phyloP scores from a whole-genome alignment of 805 yeast species.

The Nakazawaea ishiwadae region DNA sequence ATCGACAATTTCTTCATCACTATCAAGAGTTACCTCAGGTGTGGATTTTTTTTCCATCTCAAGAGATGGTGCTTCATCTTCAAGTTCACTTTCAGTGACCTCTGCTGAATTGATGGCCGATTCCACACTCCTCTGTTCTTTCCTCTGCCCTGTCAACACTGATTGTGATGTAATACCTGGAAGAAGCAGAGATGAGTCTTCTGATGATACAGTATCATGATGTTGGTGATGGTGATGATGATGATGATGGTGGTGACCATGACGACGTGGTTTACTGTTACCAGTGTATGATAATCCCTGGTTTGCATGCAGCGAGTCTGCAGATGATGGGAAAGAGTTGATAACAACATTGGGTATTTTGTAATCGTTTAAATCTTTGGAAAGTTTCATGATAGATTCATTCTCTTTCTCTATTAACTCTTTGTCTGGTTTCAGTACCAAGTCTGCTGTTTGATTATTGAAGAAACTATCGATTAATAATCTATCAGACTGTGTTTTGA shows the following conservation, averaged over 20 bases:
- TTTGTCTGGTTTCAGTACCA: constrained; percentile 1
- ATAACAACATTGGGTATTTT: constrained; percentile 5
- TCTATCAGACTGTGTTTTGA: constrained; percentile 47
- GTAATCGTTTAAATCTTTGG: constrained; percentile 2
- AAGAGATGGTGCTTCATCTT: no score
- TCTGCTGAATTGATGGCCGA: no score
- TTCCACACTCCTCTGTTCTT: no score
- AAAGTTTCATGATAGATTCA: not conserved
- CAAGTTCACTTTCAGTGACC: no score
- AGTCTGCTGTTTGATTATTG: constrained; percentile 22
- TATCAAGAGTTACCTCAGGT: no score
- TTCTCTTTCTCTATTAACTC: constrained; percentile 1
- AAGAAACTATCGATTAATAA: constrained; percentile 22
- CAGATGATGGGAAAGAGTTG: constrained; percentile 2
- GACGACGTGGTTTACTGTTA: no score
- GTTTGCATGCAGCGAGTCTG: no score
- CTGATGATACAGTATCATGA: not conserved
- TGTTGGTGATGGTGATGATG: not conserved
- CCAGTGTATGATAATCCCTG: no score
- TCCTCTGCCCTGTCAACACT: no score
- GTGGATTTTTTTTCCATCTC: no score
- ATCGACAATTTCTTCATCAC: constrained; percentile 1
- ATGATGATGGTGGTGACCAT: not conserved
- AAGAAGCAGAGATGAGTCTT: not conserved
- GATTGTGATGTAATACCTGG: not conserved